phyloP scores from a whole-genome alignment of 1,139 yeast species.

The Saccharomyces hybrid region DNA sequence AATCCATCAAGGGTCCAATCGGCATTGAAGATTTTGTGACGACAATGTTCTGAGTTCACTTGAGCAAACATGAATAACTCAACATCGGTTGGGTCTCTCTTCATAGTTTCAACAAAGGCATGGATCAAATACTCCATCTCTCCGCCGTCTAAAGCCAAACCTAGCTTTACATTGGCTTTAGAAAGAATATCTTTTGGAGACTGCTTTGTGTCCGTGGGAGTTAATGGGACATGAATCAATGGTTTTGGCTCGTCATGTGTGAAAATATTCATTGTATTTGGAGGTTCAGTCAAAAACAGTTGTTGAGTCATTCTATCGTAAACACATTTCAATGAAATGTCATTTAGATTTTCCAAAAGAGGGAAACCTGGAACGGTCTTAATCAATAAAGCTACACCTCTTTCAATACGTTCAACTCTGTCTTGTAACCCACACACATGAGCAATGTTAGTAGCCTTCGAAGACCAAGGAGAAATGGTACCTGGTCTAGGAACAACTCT shows the following conservation, averaged over 20 bases:
- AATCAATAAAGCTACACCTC: conserved; percentile 74
- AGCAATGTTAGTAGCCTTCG: conserved; percentile 94
- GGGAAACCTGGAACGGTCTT: conserved; percentile 64
- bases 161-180: conserved; percentile 74
- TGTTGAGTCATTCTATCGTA: conserved; percentile 95
- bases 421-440: conserved; percentile 75
- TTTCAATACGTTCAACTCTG: conserved; percentile 74
- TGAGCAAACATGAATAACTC: conserved; percentile 99
- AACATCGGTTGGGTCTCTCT: conserved; percentile 94
- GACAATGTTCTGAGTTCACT: conserved; percentile 98
- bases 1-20: conserved; percentile 94
- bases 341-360: conserved; percentile 45
- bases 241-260: conserved; percentile 79
- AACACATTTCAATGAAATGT: conserved; percentile 57
- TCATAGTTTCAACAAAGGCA: conserved; percentile 66
- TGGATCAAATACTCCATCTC: conserved; percentile 82
- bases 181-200: conserved; percentile 53
- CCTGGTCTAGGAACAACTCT: conserved; percentile 89
- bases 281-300: conserved; percentile 50
- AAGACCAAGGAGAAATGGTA: conserved; percentile 98
- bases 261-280: conserved; percentile 63
- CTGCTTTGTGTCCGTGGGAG: conserved; percentile 28
- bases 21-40: conserved; percentile 97
- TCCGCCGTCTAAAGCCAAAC: conserved; percentile 86
- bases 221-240: conserved; percentile 63